These are phyloP conservation scores for Dendrocalamus sinicus DNA, from an alignment of 176 grass and related monocot species.

Conservation along the genomic window DNA sequence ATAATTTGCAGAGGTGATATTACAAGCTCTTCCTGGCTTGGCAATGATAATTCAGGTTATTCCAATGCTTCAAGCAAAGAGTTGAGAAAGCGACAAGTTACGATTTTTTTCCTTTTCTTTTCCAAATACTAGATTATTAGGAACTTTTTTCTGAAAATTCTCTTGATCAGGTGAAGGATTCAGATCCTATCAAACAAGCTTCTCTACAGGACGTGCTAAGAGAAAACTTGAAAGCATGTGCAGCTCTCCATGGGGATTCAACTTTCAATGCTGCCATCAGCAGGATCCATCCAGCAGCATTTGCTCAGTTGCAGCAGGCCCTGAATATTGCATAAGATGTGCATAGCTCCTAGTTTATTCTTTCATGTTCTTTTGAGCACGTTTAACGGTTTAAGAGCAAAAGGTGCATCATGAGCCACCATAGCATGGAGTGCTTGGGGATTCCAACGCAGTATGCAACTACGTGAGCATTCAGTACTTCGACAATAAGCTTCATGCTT, in stretches of 20 bases:
- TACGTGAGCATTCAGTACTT: conserved; percentile 5
- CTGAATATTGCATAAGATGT: conserved; percentile 78
- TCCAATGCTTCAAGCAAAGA: conserved; percentile 69
- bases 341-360: conserved; percentile 50
- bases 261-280: conserved; percentile 89
- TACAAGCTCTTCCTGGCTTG: conserved; percentile 73
- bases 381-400: neutral
- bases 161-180: conserved; percentile 57
- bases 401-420: conserved; percentile 13
- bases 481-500: neutral
- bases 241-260: conserved; percentile 78
- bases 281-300: conserved; percentile 89
- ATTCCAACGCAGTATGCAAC: conserved; percentile 42
- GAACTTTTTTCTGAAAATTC: conserved; percentile 40
- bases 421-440: conserved; percentile 22
- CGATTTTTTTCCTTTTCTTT: conserved; percentile 2
- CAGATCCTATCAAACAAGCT: conserved; percentile 85
- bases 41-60: conserved; percentile 64
- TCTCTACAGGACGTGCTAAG: conserved; percentile 79
- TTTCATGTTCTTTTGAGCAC: conserved; percentile 38
- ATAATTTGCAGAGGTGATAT: conserved; percentile 75
- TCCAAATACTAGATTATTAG: conserved; percentile 9
- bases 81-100: conserved; percentile 72
- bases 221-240: conserved; percentile 93
- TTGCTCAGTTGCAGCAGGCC: conserved; percentile 91